Base-by-base conservation (phyloP, 164 flowering plant species). In the Annona cherimola region DNA sequence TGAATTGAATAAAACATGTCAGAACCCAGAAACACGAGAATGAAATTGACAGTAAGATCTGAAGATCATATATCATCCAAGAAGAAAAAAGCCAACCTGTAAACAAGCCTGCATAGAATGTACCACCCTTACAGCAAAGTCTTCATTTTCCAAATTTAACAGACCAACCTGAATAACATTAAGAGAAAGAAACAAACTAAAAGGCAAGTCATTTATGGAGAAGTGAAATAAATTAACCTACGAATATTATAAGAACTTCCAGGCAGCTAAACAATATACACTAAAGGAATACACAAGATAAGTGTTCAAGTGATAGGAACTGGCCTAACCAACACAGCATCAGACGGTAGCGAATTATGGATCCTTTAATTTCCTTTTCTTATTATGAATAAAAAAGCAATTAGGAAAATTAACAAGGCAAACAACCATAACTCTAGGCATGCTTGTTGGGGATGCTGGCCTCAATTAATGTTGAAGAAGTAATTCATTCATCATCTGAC, bases 141-240 rank as follows among this genome's bases (percentile, higher is more conserved):
- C 95, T 72, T 93, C 99, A 76, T 81, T 86, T 79, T 93, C 99
- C 87, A 96, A 79, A 80, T 93, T 96, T 71, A 92, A 59, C 75
- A 96, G 78, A 65, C 99, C 99, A 79, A 93, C 84, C 98, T 96
- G 77, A 20, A 79, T 62, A 63, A 44, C 45, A 69, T 3, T 2
- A n/a, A 43, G 50, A 18, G 66, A 35, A 35, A 18, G 35, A 63
- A 63, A n/a, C 20, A 40, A 39, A 40, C 43, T 11, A 5, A 14
- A 11, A 40, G 44, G 5, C n/a, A 18, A 42, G 18, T 61, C 63
- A 6, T 61, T 61, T 26, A 26, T 26, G 35, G 35, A 64, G 14
- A 42, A 3, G 67, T 64, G 5, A 8, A 1, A 63, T 40, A 42
- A 40, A 11, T 7, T 11, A 40, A 40, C 12, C 16, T 4, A 40